phyloP scores from a whole-genome alignment of 148 eudicot species.

The Rhododendron vialii region DNA sequence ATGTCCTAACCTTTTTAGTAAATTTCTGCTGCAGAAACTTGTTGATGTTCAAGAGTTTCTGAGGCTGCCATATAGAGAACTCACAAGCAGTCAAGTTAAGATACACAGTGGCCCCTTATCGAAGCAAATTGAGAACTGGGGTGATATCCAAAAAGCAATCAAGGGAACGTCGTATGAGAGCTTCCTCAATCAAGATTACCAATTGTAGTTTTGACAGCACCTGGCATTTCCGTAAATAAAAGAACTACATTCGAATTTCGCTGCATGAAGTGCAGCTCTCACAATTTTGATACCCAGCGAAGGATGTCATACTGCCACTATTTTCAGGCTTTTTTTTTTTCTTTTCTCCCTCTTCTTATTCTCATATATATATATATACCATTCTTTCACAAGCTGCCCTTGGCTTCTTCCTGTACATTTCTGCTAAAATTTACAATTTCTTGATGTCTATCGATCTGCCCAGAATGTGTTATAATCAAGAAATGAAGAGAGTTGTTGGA shows the following conservation, averaged over 20 bases:
- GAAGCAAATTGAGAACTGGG: slow-evolving; percentile 53
- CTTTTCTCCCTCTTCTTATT: neutral
- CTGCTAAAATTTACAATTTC: neutral
- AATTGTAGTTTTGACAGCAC: slow-evolving; percentile 9
- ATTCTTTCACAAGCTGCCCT: neutral
- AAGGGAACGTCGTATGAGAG: slow-evolving; percentile 50
- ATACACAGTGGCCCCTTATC: slow-evolving; percentile 55
- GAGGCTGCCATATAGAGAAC: slow-evolving; percentile 41
- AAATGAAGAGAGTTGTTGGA: neutral
- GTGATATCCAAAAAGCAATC: slow-evolving; percentile 41
- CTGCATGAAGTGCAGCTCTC: neutral
- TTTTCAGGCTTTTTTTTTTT: too few species aligned
- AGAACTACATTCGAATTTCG: slow-evolving; percentile 2
- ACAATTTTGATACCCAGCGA: neutral
- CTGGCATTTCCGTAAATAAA: slow-evolving; percentile 5
- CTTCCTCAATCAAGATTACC: slow-evolving; percentile 41
- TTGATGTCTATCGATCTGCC: neutral
- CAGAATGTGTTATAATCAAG: neutral
- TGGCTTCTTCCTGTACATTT: neutral
- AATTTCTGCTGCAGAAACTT: slow-evolving; percentile 42
- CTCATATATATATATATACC: neutral
- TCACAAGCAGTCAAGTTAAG: slow-evolving; percentile 62
- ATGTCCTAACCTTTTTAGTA: neutral
- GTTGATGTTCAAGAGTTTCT: slow-evolving; percentile 57
- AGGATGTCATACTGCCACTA: neutral